Evolutionary conservation across 371 early-diverging fungal genomes (phyloP), one percentile per base, ranked within the genome.

Genomic region (Actinomucor elegans): DNA sequence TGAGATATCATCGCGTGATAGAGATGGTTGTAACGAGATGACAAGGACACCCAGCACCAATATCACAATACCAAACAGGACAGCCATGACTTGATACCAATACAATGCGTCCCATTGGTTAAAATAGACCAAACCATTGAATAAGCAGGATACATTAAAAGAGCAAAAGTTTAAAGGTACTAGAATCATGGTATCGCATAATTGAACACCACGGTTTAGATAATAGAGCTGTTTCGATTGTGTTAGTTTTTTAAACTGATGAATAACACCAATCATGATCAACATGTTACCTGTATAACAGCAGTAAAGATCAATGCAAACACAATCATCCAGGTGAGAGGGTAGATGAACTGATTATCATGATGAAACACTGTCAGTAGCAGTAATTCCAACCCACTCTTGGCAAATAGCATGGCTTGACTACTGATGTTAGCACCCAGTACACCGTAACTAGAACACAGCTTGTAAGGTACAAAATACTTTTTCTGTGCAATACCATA

Each of bases 101-200:
- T 61, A 65, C 33, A 92, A 61, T 17, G 82, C 71, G 7, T 80
- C 77, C 79, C 90, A 76, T 71, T 91, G 92, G 62, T 90, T 77
- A 55, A 87, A 92, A 56, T 92, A 92, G 3, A 91, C 86, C 29
- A 92, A 67, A 9, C 91, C 90, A 52, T 88, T 92, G 44, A 89
- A 78, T 35, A 92, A 71, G 23, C 89, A 87, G 14, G 88, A 85
- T 35, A 90, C 77, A 42, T 89, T 89, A 66, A 87, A 88, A 35
- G 90, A 84, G 48, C 90, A 89, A 58, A 87, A 92, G 20, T 87
- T 83, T 24, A 90, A 71, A 14, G 92, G 92, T 4, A 91, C 83
- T 20, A 90, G 69, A 29, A 91, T 77, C 23, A 92, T 80, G 20
- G 92, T 92, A 73, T 88, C 90, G 61, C 90, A 89, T 17, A 89